Percentiles rank a stretch among this genome's conserved stretches.
Conservation (phyloP, 2,329 filamentous ascomycete genomes). For the Lachnellula cervina region DNA sequence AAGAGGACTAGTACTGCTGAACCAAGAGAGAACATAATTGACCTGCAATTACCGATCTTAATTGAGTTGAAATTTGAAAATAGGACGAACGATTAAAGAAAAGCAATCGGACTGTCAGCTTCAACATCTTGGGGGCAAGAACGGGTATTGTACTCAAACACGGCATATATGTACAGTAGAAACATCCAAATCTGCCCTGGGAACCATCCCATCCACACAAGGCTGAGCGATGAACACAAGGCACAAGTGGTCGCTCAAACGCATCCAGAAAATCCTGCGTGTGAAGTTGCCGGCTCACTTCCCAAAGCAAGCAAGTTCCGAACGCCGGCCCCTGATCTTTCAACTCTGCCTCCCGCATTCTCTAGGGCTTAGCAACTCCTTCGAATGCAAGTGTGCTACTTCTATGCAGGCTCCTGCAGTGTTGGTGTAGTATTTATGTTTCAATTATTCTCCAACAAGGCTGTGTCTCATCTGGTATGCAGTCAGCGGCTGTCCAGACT, state of each 20-base stretch:
- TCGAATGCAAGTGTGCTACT: background rate
- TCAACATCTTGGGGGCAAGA: no score
- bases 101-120: background rate
- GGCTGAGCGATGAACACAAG: background rate
- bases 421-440: background rate
- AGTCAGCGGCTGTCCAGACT: background rate
- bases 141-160: no score
- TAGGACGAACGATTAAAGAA: background rate
- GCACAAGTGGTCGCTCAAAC: background rate
- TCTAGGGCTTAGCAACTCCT: background rate
- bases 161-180: background rate
- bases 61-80: background rate
- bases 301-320: background rate
- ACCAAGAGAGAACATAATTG: constrained; percentile 3
- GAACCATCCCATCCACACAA: background rate
- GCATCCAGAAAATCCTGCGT: background rate
- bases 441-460: background rate
- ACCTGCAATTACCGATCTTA: no score
- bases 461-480: background rate
- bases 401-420: background rate
- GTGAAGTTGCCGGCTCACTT: background rate
- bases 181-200: background rate
- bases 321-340: background rate
- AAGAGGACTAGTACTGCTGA: background rate
- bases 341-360: background rate